Base-by-base conservation (phyloP, 371 early-diverging fungal species). In the Circinella minor region DNA sequence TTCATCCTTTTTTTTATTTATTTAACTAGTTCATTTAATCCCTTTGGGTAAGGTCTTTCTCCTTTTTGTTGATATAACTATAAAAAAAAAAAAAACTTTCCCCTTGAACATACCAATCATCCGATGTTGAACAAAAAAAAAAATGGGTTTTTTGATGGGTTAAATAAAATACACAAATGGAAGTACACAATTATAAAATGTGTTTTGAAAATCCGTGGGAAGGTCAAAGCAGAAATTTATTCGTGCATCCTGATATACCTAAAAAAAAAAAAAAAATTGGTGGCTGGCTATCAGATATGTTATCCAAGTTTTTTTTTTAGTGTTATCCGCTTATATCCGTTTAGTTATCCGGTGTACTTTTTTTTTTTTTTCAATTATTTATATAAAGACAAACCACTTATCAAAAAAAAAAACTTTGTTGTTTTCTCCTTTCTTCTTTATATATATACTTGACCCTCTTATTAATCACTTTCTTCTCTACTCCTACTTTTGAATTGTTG, bases 251-350 rank as follows among this genome's bases (percentile, higher is more conserved):
- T 27, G 27, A 27, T 27, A 27, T 27, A 27, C 27, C 27, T 27
- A 48, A 37, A 63, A 36, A 64, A 49, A 51, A 43, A 63, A 49
- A 18, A 59, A 59, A 59, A 59, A 13, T 37, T n/a, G 37, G 37
- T 59, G 60, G 37, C 37, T 36, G 60, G 60, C 37, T 36, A 59
- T 59, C 60, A 59, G 34, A 59, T 51, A 51, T 59, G 27, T 37
- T 34, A 27, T 59, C 60, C 37, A 27, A 4, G 27, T 59, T 17
- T 27, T 18, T 38, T 47, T 47, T 63, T 43, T 63, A 27, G 27
- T 27, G 27, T 27, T 27, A 27, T 27, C 27, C 27, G 27, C 27
- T 27, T 27, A 27, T 27, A 27, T 27, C 27, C 27, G 27, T 27
- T 27, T 27, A 27, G 27, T n/a, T 27, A 47, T 48, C 11, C 9